phyloP scores from a whole-genome alignment of 495 filamentous ascomycete genomes.

The Tuber umbilicatum region DNA sequence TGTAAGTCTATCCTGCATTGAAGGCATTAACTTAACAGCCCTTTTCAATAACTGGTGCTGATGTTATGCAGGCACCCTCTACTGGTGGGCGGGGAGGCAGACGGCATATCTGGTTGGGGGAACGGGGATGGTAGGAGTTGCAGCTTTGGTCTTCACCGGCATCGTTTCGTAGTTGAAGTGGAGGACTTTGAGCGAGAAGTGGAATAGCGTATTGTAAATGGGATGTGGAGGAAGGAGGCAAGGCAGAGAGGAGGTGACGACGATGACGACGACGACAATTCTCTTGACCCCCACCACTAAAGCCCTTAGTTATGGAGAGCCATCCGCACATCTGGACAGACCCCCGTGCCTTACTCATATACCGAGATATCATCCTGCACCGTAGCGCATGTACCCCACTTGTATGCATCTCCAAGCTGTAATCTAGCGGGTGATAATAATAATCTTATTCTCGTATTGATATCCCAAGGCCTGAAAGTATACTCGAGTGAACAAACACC shows the following conservation, averaged over 20 bases:
- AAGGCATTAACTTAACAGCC: no score
- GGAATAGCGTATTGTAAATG: constrained; percentile 4
- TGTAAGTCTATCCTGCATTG: constrained; percentile 46
- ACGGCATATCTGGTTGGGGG: constrained; percentile 77
- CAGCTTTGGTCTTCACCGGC: constrained; percentile 60
- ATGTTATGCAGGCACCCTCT: constrained; percentile 55
- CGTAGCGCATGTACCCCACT: not conserved
- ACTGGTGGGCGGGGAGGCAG: constrained; percentile 96
- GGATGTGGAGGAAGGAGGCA: constrained; percentile 6
- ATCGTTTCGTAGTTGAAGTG: constrained; percentile 46
- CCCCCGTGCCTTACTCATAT: not conserved
- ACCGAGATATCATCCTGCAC: not conserved
- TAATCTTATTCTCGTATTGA: not conserved
- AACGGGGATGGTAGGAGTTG: constrained; percentile 67
- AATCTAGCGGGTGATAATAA: not conserved
- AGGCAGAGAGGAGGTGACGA: not conserved
- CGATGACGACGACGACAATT: constrained; percentile 3
- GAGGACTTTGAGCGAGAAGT: not conserved
- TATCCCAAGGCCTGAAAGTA: not conserved
- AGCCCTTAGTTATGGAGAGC: not conserved
- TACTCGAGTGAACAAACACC: not conserved
- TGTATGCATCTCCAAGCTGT: not conserved
- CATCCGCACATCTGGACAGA: not conserved
- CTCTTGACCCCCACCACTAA: not conserved
- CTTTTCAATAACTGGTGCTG: not conserved